Conservation (phyloP, 805 yeast genomes). For the Zygotorulaspora chibaensis region DNA sequence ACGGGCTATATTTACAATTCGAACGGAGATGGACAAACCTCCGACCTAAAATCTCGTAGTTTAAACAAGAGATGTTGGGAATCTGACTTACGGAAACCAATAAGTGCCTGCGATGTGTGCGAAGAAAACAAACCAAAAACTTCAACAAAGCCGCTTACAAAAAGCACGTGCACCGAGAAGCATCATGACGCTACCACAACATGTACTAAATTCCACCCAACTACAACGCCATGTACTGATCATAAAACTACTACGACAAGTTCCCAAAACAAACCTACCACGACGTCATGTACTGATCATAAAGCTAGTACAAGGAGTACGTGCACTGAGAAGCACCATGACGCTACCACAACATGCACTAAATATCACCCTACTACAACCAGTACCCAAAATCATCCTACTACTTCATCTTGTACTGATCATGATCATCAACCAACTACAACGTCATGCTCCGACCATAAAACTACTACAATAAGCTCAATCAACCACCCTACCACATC, state of each 20-base stretch:
- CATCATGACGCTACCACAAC: neutral
- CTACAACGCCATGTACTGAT: neutral
- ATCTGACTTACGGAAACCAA: neutral
- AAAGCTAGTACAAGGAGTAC: neutral
- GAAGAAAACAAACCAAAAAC: neutral
- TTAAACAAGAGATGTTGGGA: conserved; percentile 2
- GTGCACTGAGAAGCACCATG: neutral
- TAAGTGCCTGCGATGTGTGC: conserved; percentile 1
- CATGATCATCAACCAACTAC: neutral
- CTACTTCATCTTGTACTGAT: neutral
- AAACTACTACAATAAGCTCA: neutral
- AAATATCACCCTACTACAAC: neutral
- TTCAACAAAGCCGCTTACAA: neutral
- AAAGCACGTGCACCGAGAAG: neutral
- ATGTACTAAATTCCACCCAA: neutral
- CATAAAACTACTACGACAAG: neutral
- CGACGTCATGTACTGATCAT: neutral
- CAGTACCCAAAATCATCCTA: neutral
- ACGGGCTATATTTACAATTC: neutral
- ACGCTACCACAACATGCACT: neutral
- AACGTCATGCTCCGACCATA: neutral
- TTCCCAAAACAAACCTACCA: neutral
- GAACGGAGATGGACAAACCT: neutral
- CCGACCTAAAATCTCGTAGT: neutral
- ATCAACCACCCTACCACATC: neutral